Conservation (phyloP, 2,329 filamentous ascomycete species). For the Exserohilum rostratum region DNA sequence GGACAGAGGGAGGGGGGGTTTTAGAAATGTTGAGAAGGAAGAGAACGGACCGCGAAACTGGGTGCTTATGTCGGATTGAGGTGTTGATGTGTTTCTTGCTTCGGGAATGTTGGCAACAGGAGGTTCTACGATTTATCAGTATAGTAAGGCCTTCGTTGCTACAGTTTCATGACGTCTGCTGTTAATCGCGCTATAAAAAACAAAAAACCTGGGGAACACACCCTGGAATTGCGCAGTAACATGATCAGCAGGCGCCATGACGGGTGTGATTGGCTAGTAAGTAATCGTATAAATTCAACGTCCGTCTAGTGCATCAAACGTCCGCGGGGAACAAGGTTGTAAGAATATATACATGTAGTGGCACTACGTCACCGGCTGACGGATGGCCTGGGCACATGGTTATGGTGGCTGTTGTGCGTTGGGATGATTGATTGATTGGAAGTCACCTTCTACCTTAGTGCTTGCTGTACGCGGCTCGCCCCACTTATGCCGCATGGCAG, state of each 20-base stretch:
- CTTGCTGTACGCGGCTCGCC: background rate
- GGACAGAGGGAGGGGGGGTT: too few species aligned
- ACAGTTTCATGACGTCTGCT: too few species aligned
- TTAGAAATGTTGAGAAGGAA: background rate
- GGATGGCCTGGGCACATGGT: slow-evolving; percentile 1
- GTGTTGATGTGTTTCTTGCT: background rate
- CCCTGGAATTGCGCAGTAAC: slow-evolving; percentile 17
- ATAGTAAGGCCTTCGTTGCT: background rate
- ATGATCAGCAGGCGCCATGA: slow-evolving; percentile 9
- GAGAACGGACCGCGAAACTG: slow-evolving; percentile 17
- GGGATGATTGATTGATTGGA: slow-evolving; percentile 17
- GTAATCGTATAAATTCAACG: background rate
- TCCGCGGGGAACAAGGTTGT: background rate
- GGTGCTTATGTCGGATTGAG: background rate
- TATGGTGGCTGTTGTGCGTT: slow-evolving; percentile 16
- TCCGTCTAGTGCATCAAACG: background rate
- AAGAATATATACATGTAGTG: slow-evolving; percentile 6
- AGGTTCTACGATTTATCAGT: slow-evolving; percentile 6
- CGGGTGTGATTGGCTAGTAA: background rate
- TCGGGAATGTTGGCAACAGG: slow-evolving; percentile 4
- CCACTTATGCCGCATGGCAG: slow-evolving; percentile 6
- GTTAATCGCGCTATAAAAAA: too few species aligned
- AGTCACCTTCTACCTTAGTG: background rate
- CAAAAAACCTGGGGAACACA: background rate
- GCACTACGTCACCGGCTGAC: slow-evolving; percentile 21